Conservation (phyloP, 805 yeast species). For the Kluyveromyces starmeri region DNA sequence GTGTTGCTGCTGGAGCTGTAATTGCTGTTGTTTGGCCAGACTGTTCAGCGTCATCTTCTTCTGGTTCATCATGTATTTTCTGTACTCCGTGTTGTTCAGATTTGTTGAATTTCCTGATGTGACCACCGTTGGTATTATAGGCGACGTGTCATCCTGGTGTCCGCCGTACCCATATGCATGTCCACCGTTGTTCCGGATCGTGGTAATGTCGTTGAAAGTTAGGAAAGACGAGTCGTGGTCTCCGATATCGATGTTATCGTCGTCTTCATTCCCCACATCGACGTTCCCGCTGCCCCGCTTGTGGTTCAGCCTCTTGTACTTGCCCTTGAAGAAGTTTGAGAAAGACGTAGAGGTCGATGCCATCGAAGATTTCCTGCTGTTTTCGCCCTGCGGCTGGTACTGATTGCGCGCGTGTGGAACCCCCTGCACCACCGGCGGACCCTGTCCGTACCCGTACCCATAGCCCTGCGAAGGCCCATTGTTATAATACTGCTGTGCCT, state of each 20-base stretch:
- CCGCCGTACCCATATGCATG: constrained; percentile 41
- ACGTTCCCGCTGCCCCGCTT: background rate
- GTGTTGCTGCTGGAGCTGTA: constrained; percentile 28
- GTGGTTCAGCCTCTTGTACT: constrained; percentile 1
- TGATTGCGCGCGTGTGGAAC: no score
- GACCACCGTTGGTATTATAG: constrained; percentile 64
- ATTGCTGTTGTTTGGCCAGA: constrained; percentile 31
- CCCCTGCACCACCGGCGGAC: background rate
- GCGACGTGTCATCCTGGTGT: constrained; percentile 47
- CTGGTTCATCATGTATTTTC: constrained; percentile 61
- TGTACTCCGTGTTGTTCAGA: constrained; percentile 48
- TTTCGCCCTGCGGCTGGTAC: background rate
- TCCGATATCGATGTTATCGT: constrained; percentile 29
- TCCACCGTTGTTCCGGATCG: constrained; percentile 57
- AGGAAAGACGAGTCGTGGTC: constrained; percentile 32
- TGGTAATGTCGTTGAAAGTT: constrained; percentile 57
- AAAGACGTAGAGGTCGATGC: background rate
- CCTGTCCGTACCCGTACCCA: no score
- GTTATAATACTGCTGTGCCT: background rate
- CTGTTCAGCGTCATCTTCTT: constrained; percentile 47
- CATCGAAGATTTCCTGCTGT: constrained; percentile 6
- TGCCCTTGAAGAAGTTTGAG: constrained; percentile 5
- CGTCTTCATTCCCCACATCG: constrained; percentile 29
- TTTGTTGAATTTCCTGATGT: constrained; percentile 25
- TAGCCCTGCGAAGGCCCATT: no score